A percentile compares a stretch with the other conserved stretches of the same genome.
phyloP scores from a whole-genome alignment of 257 asterid genomes.

The Ligustrum vulgare region DNA sequence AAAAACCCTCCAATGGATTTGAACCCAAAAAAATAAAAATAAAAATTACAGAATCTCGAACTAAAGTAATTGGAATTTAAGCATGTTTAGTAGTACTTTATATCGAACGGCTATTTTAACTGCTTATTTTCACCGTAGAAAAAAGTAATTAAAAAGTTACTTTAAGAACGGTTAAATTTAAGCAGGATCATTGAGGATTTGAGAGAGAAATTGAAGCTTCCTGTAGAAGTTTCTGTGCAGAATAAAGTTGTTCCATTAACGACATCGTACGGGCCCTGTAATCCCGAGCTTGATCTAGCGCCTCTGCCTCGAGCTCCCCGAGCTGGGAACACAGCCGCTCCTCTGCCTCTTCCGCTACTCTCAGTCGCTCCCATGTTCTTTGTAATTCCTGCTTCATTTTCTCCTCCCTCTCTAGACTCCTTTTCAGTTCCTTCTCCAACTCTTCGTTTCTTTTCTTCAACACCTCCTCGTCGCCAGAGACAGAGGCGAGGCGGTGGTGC shows the following conservation, averaged over 20 bases:
- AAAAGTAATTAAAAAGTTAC: no score
- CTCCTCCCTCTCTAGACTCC: slow-evolving; percentile 63
- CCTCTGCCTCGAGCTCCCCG: slow-evolving; percentile 87
- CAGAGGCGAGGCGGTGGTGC: slow-evolving; percentile 13
- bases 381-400: slow-evolving; percentile 47
- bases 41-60: no score
- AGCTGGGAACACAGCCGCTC: slow-evolving; percentile 81
- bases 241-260: slow-evolving; percentile 52
- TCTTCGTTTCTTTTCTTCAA: slow-evolving; percentile 69
- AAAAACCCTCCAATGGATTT: not conserved
- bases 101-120: no score
- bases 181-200: slow-evolving; percentile 21
- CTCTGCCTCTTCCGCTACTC: slow-evolving; percentile 87
- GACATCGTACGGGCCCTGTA: slow-evolving; percentile 42
- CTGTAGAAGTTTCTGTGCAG: slow-evolving; percentile 34
- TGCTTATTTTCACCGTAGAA: no score
- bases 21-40: no score
- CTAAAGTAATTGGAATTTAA: not conserved
- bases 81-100: no score
- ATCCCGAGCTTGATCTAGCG: slow-evolving; percentile 57
- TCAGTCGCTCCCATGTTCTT: slow-evolving; percentile 45
- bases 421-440: slow-evolving; percentile 57
- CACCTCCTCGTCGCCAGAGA: slow-evolving; percentile 27
- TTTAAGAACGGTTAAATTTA: not conserved
- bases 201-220: slow-evolving; percentile 25